Evolutionary conservation across 2,329 filamentous ascomycete genomes (phyloP), one percentile per base, ranked within the genome.

Genomic region (Neoscytalidium dimidiatum): DNA sequence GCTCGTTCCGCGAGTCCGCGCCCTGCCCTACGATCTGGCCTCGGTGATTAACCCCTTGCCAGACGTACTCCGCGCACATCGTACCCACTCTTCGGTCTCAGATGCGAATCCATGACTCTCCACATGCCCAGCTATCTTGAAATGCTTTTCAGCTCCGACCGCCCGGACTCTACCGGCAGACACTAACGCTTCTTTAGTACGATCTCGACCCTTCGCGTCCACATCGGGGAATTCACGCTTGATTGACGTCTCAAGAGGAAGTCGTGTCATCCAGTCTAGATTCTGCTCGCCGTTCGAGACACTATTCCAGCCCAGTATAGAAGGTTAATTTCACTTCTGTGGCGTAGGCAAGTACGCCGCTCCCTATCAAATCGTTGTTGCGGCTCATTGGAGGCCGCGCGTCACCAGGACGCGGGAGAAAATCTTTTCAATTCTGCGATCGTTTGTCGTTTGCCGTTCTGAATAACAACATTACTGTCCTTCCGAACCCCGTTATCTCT

Each of bases 1-100:
- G 9, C 56, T 33, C 41, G 56, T 31, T 19, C 52, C 38, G 38
- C n/a, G 17, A n/a, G n/a, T 29, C 17, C 17, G 28, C 38, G 41
- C 43, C 19, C 28, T 31, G 28, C 38, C 38, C 56, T 60, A 33
- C 56, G 56, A 60, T 60, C 56, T 60, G 41, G 56, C 28, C 56
- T 60, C 56, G 56, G 56, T 33, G 38, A 11, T 23, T 28, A 31
- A 31, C 23, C 33, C 56, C 56, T 60, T 60, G 41, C n/a, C 17
- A 44, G 53, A 44, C 21, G 53, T 3, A 5, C 56, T 38, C 33
- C 33, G 29, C 52, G 52, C 52, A 46, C 8, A 60, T 60, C 56
- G 41, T 44, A 44, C 38, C 56, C 56, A 60, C 56, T 60, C 19
- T 46, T 21, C 13, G 33, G 11, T 23, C n/a, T 9, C 26, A 44